These are phyloP conservation scores for Cryptococcus wingfieldii DNA, from an alignment of 1,284 basidiomycete genomes.

Conservation along the genomic window DNA sequence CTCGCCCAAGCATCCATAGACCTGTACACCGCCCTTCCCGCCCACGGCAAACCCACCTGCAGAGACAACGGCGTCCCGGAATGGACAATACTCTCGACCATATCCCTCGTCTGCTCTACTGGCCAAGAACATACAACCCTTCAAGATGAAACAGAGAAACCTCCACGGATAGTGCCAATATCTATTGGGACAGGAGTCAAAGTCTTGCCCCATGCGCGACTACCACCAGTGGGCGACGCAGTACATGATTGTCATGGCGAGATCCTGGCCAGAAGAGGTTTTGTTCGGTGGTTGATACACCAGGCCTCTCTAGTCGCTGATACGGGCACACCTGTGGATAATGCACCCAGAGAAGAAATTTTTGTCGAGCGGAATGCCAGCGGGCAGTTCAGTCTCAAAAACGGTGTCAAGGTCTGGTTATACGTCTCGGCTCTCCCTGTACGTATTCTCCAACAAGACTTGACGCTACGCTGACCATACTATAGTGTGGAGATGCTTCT, in stretches of 20 bases:
- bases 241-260: slow-evolving; percentile 90
- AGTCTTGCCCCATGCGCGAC: slow-evolving; percentile 64
- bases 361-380: slow-evolving; percentile 13
- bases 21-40: slow-evolving; percentile 36
- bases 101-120: slow-evolving; percentile 21
- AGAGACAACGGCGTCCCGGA: slow-evolving; percentile 43
- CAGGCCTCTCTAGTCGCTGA: slow-evolving; percentile 3
- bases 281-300: slow-evolving; percentile 70
- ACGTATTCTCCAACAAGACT: slow-evolving; percentile 25
- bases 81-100: slow-evolving; percentile 50
- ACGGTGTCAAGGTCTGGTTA: slow-evolving; percentile 59
- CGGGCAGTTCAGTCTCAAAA: slow-evolving; percentile 55
- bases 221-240: slow-evolving; percentile 70
- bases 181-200: slow-evolving; percentile 81
- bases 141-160: neutral
- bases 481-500: slow-evolving; percentile 82
- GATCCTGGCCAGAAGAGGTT: slow-evolving; percentile 73
- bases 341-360: slow-evolving; percentile 31
- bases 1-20: slow-evolving; percentile 14
- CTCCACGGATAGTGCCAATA: slow-evolving; percentile 53
- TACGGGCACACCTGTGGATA: slow-evolving; percentile 54
- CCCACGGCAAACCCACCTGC: slow-evolving; percentile 41
- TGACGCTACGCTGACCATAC: neutral
- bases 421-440: slow-evolving; percentile 94
- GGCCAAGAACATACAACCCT: neutral